Evolutionary conservation across 1,139 yeast species (phyloP), one percentile per base, ranked within the genome.

Genomic region (Lodderomyces metapsilosis): DNA sequence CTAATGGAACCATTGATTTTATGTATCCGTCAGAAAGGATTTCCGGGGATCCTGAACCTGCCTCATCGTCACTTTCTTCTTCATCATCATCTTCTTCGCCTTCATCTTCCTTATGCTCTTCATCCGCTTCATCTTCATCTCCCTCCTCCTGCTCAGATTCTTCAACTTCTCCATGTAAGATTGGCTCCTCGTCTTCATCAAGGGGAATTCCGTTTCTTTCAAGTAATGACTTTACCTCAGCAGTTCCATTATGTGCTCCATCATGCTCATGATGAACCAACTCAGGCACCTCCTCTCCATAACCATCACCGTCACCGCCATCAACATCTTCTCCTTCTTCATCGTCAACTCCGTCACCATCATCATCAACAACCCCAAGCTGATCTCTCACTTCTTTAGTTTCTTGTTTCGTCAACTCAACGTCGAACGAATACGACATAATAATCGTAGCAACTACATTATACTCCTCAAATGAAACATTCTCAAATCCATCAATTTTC

Each of bases 1-100:
- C 98, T 40, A 89, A 66, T 0, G 98, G 96, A 5, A 89, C 89
- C 95, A 92, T 85, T 0, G 95, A 85, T 57, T 92, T 91, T 48
- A 76, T 67, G 42, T 73, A 75, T 2, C 71, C 69, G 41, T 75
- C 82, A 6, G 21, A 34, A 22, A 41, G 36, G 12, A 45, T 43
- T 18, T 37, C 39, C 17, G 25, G 38, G 3, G 12, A 10, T 4
- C 15, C 22, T 13, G 37, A 17, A 9, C 22, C 15, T 5, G 13
- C 15, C 5, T 37, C 33, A 8, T 36, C 36, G 22, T 33, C 25
- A 9, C 27, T 24, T 9, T 28, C 34, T 12, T 31, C 23, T 12
- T 31, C 30, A 4, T 38, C 15, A 18, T 32, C 51, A 11, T 38
- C 46, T 4, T 43, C 51, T 10, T 34, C 30, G 5, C 11, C 21